These are phyloP conservation scores for Arctium lappa DNA, from an alignment of 129 eudicot genomes.

Conservation along the genomic window DNA sequence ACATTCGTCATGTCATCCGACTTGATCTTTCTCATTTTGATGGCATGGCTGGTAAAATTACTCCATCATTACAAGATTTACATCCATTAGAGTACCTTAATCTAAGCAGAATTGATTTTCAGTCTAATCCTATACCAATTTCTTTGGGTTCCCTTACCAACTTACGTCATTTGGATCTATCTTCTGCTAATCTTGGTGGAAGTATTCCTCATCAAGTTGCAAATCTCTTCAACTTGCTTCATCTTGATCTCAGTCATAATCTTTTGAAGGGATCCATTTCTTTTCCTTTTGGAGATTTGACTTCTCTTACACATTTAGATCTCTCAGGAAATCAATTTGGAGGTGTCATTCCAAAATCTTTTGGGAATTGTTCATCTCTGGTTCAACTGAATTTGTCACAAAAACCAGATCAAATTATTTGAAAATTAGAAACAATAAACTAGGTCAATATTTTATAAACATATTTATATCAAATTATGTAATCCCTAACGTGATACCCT, in stretches of 20 bases:
- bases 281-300: neutral
- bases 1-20: neutral
- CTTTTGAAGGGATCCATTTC: neutral
- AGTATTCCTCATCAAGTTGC: neutral
- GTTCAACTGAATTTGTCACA: conserved; percentile 6
- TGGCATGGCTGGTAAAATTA: neutral
- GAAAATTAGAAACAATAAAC: no score
- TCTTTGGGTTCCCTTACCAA: neutral
- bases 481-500: no score
- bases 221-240: neutral
- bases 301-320: neutral
- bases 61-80: neutral
- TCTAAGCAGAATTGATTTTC: neutral
- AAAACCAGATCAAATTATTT: neutral
- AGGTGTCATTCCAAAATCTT: neutral
- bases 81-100: neutral
- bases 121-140: neutral
- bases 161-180: neutral
- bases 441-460: no score
- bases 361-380: neutral
- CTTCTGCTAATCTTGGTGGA: neutral
- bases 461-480: no score
- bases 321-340: neutral
- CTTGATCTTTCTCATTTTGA: neutral
- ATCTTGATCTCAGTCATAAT: neutral